Evolutionary conservation across 2,329 filamentous ascomycete species (phyloP), one percentile per base, ranked within the genome.

Genomic region (Pseudocercospora crystallina): DNA sequence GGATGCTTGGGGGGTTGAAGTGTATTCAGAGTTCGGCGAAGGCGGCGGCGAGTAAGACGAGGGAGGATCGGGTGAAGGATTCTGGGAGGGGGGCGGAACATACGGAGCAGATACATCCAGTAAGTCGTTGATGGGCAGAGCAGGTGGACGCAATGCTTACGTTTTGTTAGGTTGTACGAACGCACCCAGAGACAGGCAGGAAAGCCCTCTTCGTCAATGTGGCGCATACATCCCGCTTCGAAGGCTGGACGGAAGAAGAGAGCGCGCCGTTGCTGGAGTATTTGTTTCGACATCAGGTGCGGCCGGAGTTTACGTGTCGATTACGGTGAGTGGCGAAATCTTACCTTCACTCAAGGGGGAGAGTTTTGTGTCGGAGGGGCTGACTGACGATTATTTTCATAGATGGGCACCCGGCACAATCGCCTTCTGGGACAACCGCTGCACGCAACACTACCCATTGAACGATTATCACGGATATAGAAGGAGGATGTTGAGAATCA

Each of bases 231-330:
- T 84, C 88, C 45, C 78, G 84, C 32, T 91, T 95, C 46, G 80
- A 91, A 2, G 89, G 89, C 7, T 81, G 85, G 64, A 94, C 94
- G 71, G 87, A 88, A 64, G 89, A 94, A 64, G 90, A 95, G 66
- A 90, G 86, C 2, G 88, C 91, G 57, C 77, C 78, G 34, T 73
- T 90, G 9, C 76, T 90, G 53, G 86, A 87, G 63, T 89, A 89
- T 72, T 70, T 90, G 10, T 88, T 83, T 65, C 80, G 87, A 63
- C 86, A 90, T 62, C 81, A 89, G 45, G 83, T 84, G 1, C 78
- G 80, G 46, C 81, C 84, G 48, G 87, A 90, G 64, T 82, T 89
- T 65, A 87, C 90, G 58, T 78, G 78, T 13, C 80, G 87, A 20
- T 80, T 95, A 42, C 86, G 85, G 68, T 95, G 89, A 47, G 31